Conservation (phyloP, 106 monocot genomes). For the Chionographis japonica region DNA sequence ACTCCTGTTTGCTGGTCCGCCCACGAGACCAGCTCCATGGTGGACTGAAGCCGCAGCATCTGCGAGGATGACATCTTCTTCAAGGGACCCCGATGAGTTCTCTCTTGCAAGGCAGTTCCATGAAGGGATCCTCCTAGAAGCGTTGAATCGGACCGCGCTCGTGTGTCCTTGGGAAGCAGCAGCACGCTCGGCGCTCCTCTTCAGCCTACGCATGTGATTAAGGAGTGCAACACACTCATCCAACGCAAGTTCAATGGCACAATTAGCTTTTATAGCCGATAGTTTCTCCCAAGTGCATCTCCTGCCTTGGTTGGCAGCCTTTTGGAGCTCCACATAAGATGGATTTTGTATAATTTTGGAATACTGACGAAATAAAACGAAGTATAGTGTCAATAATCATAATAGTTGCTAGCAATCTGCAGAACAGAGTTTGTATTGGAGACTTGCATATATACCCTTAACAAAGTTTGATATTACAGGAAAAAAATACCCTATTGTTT, state of each 20-base stretch:
- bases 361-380: slow-evolving; percentile 30
- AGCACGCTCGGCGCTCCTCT: slow-evolving; percentile 56
- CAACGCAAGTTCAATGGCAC: slow-evolving; percentile 73
- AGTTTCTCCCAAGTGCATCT: slow-evolving; percentile 89
- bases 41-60: slow-evolving; percentile 12
- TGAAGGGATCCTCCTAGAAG: slow-evolving; percentile 84
- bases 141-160: slow-evolving; percentile 33
- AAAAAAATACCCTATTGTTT: too few relatives aligned
- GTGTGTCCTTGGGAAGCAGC: slow-evolving; percentile 37
- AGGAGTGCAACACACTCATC: slow-evolving; percentile 80
- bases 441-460: too few relatives aligned
- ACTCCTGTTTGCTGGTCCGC: background rate
- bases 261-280: slow-evolving; percentile 77
- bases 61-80: slow-evolving; percentile 30
- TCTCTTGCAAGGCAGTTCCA: slow-evolving; percentile 94
- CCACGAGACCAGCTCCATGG: slow-evolving; percentile 13
- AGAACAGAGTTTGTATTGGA: background rate
- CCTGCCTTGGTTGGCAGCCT: slow-evolving; percentile 81
- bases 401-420: too few relatives aligned
- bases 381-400: background rate
- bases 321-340: slow-evolving; percentile 67
- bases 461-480: too few relatives aligned
- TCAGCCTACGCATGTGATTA: slow-evolving; percentile 79
- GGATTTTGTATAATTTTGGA: slow-evolving; percentile 83
- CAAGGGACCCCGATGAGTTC: slow-evolving; percentile 77